Evolutionary conservation across 2,329 filamentous ascomycete genomes (phyloP).

Genomic region (Didymella keratinophila): DNA sequence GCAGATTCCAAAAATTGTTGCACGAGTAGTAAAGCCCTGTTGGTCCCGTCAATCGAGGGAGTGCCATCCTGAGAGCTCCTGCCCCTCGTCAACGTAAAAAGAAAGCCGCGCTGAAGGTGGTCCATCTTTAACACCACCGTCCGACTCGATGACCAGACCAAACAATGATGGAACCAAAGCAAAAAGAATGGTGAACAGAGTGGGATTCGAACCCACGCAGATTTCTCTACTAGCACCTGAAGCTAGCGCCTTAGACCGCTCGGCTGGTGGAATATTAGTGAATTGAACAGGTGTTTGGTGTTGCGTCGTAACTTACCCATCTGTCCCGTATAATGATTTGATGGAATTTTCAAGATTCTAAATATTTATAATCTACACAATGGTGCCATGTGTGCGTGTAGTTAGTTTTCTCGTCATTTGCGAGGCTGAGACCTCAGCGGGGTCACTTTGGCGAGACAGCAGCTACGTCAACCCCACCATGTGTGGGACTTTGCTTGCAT

Average conservation of each 20-base stretch:
- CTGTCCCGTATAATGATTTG: background rate
- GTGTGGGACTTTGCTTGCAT: too few species aligned
- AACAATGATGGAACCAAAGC: background rate
- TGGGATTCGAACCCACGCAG: slow-evolving; percentile 37
- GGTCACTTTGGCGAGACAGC: too few species aligned
- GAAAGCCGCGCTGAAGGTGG: background rate
- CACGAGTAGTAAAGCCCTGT: too few species aligned
- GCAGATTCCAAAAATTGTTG: too few species aligned
- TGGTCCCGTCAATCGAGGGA: too few species aligned
- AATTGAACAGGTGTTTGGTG: too few species aligned
- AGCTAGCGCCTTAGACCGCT: slow-evolving; percentile 39
- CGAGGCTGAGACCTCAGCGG: too few species aligned
- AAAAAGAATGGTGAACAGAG: slow-evolving; percentile 28
- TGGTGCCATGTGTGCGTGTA: too few species aligned
- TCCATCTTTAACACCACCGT: background rate
- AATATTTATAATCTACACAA: too few species aligned
- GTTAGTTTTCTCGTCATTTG: too few species aligned
- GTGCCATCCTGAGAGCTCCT: background rate
- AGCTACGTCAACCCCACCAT: too few species aligned
- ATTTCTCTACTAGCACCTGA: slow-evolving; percentile 41
- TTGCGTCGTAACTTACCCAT: background rate
- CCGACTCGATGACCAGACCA: background rate
- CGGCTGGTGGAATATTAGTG: background rate
- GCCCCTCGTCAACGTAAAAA: background rate
- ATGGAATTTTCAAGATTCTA: background rate